phyloP scores from a whole-genome alignment of 768 basidiomycete species.

The Gloeostereum incarnatum region DNA sequence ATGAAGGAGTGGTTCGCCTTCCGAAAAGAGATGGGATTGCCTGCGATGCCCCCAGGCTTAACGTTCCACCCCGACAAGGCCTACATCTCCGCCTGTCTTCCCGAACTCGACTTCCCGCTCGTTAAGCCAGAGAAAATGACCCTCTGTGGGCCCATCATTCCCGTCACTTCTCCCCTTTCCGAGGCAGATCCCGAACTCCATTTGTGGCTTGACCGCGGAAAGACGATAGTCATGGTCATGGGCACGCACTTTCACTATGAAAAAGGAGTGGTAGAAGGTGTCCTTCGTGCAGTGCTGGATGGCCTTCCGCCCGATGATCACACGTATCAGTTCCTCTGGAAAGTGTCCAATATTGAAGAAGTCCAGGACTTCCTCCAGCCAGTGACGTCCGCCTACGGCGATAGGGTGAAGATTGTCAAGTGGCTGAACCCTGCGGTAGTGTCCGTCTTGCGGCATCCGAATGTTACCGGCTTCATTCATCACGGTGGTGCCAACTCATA shows the following conservation, averaged over 20 bases:
- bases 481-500: constrained; percentile 8
- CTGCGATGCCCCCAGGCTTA: neutral
- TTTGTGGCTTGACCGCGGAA: constrained; percentile 3
- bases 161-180: neutral
- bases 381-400: neutral
- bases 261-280: neutral
- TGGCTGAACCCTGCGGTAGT: constrained; percentile 4
- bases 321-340: constrained; percentile 4
- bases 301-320: neutral
- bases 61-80: neutral
- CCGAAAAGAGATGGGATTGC: neutral
- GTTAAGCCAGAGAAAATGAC: neutral
- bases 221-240: constrained; percentile 4
- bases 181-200: constrained; percentile 1
- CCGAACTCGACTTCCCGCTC: constrained; percentile 4
- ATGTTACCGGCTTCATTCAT: constrained; percentile 5
- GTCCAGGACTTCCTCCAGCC: neutral
- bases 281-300: constrained; percentile 3
- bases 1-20: neutral
- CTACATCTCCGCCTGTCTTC: constrained; percentile 4
- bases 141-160: constrained; percentile 5
- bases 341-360: constrained; percentile 1
- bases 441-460: constrained; percentile 4
- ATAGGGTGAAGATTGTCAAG: constrained; percentile 1
- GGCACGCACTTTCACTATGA: constrained; percentile 4